Conservation (phyloP, 192 early-diverging fungal genomes). For the Dissophora ornata region DNA sequence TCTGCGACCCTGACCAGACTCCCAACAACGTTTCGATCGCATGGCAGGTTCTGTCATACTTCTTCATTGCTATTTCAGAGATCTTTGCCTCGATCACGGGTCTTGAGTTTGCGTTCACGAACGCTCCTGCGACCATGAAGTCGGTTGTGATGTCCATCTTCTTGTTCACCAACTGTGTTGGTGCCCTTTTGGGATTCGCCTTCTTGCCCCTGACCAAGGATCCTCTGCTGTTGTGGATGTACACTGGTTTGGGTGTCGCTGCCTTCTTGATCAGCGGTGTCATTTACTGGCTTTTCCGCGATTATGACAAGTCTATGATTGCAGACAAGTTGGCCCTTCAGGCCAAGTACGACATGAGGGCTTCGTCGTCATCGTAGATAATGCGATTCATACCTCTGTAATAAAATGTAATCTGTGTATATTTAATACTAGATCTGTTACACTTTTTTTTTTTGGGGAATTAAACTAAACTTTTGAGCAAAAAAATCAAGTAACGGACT, state of each 20-base stretch:
- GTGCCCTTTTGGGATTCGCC: conserved; percentile 65
- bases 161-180: conserved; percentile 67
- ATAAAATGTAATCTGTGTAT: no score
- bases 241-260: conserved; percentile 62
- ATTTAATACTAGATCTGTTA: no score
- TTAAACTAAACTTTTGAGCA: no score
- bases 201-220: conserved; percentile 67
- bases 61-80: conserved; percentile 72
- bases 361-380: background rate
- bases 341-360: conserved; percentile 27
- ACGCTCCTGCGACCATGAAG: conserved; percentile 71
- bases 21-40: conserved; percentile 68
- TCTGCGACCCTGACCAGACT: conserved; percentile 35
- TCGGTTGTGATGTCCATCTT: conserved; percentile 80
- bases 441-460: no score
- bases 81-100: conserved; percentile 76
- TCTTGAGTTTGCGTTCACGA: conserved; percentile 76
- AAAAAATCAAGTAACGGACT: no score
- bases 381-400: background rate
- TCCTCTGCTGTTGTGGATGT: conserved; percentile 72
- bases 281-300: conserved; percentile 24
- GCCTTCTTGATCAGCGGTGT: conserved; percentile 13
- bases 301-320: conserved; percentile 41
- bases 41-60: conserved; percentile 68
- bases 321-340: conserved; percentile 28